Base-by-base conservation (phyloP, 2,329 filamentous ascomycete species). In the Metarhizium anisopliae region DNA sequence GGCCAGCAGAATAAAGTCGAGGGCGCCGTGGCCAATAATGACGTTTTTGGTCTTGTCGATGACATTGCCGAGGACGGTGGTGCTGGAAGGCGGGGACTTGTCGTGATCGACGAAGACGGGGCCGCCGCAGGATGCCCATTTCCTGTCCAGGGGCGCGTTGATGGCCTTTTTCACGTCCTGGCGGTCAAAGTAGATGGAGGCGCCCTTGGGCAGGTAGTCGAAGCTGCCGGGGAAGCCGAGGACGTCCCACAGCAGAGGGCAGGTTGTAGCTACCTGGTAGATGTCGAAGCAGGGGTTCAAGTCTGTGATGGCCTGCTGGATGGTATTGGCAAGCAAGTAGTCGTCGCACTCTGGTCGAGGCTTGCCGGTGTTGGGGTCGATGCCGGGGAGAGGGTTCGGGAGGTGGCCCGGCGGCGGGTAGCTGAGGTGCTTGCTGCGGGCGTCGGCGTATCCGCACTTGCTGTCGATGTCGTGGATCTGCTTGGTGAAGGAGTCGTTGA, bases 221-320 rank as follows among this genome's bases (percentile, higher is more conserved):
- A 69, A 65, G 1, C 77, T 79, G 14, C 84, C 84, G 0, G 87
- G 86, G 72, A 87, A 87, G 42, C 85, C 86, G 3, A 91, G 76
- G 0, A 89, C 72, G 60, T 90, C 86, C 80, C 82, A 90, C 7
- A 84, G 75, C 7, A 87, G 62, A 1, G 88, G 87, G 65, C 87
- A 92, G 10, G 84, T 87, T 2, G 80, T 83, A 7, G 81, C 80
- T 14, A 91, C 77, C 51, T 86, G 79, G 71, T 90, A 91, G 32
- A 87, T 72, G 66, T 90, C 80, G 70, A 85, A 92, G 73, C 89
- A 92, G 0, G 88, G 88, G 70, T 92, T 92, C 47, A 84, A 70
- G 2, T 72, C 64, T n/a, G 74, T 63, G 5, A 78, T 77, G 43
- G 84, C 86, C 1, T 76, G 63, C 62, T 73, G 72, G 51, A 89